phyloP scores from a whole-genome alignment of 768 basidiomycete species.

The Omphalotus guepiniiformis region DNA sequence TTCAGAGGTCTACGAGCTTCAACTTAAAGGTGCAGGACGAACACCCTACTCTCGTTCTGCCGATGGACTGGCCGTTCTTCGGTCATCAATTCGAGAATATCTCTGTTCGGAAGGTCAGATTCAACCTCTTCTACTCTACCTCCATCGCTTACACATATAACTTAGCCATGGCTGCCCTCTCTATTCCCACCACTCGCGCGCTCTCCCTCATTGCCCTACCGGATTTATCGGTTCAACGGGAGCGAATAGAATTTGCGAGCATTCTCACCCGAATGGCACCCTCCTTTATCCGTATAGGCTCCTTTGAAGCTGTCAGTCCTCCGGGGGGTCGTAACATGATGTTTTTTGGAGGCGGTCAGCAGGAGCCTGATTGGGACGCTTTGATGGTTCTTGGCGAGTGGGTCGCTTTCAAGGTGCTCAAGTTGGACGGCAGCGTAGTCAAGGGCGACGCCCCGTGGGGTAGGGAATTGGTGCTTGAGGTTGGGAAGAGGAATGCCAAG shows the following conservation, averaged over 20 bases:
- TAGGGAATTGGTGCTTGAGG: conserved; percentile 67
- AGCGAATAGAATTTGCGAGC: conserved; percentile 66
- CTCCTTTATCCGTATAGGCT: conserved; percentile 89
- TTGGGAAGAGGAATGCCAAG: conserved; percentile 76
- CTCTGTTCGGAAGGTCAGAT: conserved; percentile 82
- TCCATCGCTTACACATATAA: background rate
- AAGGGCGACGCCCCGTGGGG: conserved; percentile 63
- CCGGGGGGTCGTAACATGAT: conserved; percentile 51
- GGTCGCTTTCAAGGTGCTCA: conserved; percentile 60
- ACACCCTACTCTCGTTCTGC: conserved; percentile 92
- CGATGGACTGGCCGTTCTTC: conserved; percentile 92
- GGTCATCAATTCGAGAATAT: conserved; percentile 92
- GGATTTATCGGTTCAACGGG: conserved; percentile 68
- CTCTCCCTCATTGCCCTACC: conserved; percentile 77
- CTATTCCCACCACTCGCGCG: conserved; percentile 85
- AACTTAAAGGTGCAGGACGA: conserved; percentile 91
- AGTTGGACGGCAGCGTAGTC: conserved; percentile 32
- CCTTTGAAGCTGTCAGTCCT: conserved; percentile 82
- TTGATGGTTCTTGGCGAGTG: conserved; percentile 74
- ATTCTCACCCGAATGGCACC: conserved; percentile 80
- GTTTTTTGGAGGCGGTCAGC: conserved; percentile 77
- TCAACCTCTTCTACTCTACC: background rate
- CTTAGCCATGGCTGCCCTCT: conserved; percentile 59
- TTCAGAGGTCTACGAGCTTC: conserved; percentile 69
- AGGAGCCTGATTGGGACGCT: conserved; percentile 68